These are phyloP conservation scores for Coemansia aciculifera DNA, from an alignment of 192 early-diverging fungal genomes.

Conservation along the genomic window DNA sequence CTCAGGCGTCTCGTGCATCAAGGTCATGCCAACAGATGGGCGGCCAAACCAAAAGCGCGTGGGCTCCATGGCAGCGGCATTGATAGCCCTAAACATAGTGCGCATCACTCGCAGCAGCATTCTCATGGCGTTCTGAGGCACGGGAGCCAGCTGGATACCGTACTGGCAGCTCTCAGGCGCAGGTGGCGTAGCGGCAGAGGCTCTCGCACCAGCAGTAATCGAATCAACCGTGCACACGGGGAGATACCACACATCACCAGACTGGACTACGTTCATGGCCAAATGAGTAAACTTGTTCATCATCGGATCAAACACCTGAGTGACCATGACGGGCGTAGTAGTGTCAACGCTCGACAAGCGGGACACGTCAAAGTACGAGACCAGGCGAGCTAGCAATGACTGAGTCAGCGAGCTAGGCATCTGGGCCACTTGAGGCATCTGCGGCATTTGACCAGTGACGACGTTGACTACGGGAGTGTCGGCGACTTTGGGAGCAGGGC, in stretches of 20 bases:
- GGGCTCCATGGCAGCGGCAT: not conserved
- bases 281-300: not conserved
- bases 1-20: not conserved
- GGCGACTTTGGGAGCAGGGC: not conserved
- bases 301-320: not conserved
- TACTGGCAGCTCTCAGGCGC: not conserved
- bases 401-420: not conserved
- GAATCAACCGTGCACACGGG: not conserved
- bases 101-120: not conserved
- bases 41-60: slow-evolving; percentile 1
- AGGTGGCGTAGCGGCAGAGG: not conserved
- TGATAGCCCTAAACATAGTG: not conserved
- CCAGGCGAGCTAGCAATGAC: not conserved
- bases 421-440: not conserved
- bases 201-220: not conserved
- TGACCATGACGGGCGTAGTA: not conserved
- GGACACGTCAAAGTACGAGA: not conserved
- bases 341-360: not conserved
- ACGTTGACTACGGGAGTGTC: not conserved
- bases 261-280: not conserved
- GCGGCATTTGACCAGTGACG: not conserved
- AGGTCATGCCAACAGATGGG: not conserved
- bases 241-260: not conserved
- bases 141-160: not conserved
- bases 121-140: not conserved